These are phyloP conservation scores for Calonectria pseudoreteaudii DNA, from an alignment of 2,329 filamentous ascomycete species.

Conservation along the genomic window DNA sequence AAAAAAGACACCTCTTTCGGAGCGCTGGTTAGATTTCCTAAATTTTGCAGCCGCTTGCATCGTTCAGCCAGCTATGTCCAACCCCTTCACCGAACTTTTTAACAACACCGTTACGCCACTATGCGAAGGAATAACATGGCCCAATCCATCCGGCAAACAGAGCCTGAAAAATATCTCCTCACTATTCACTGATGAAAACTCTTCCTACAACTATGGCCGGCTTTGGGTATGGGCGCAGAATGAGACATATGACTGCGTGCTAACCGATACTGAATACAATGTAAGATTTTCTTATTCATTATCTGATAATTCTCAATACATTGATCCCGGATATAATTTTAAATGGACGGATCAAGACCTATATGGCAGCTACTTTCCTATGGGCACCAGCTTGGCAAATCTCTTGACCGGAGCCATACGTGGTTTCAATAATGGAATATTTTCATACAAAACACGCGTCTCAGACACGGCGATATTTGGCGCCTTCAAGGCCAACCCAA, in stretches of 20 bases:
- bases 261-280: background rate
- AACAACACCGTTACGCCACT: too few relatives aligned
- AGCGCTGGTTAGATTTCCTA: background rate
- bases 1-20: background rate
- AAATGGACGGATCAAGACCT: background rate
- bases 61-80: background rate
- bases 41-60: background rate
- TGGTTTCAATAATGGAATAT: background rate
- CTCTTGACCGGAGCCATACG: background rate
- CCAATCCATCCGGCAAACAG: background rate
- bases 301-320: background rate
- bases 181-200: background rate
- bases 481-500: background rate
- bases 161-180: background rate
- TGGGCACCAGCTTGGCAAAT: background rate
- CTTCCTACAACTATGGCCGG: background rate
- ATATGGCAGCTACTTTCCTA: background rate
- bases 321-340: background rate
- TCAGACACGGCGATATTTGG: background rate
- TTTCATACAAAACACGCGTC: background rate
- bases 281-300: background rate
- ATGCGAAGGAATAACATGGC: background rate
- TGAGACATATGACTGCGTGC: background rate
- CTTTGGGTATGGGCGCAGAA: slow-evolving; percentile 3
- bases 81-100: too few relatives aligned